Evolutionary conservation across 2,329 filamentous ascomycete species (phyloP), one percentile per base, ranked within the genome.

Genomic region (Ilyonectria destructans): DNA sequence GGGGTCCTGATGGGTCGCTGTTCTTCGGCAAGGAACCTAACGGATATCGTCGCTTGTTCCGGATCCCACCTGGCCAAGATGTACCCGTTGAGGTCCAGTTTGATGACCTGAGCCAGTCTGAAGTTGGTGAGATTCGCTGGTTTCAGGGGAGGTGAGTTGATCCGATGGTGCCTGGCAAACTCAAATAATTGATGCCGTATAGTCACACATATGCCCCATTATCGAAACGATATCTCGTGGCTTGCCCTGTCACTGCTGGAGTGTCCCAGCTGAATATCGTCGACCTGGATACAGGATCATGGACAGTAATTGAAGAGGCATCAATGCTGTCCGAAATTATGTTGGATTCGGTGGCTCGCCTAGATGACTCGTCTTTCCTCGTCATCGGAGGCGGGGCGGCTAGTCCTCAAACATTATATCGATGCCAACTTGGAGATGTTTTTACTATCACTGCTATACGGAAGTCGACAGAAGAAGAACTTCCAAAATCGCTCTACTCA

Each of bases 41-140:
- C 2, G 83, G 83, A 1, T 87, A 83, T 66, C 84, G 85, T 64
- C 85, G 86, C 64, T 75, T 89, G 8, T 87, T 85, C 67, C 78
- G 79, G 1, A 75, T 82, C n/a, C 65, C 68, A 4, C 76, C 79
- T 1, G 77, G 74, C 1, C 67, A 73, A 6, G 63, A 77, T 5
- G 61, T 75, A 8, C 71, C 80, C 0, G 60, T 70, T 10, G 75
- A 78, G 17, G 69, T 87, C 9, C 65, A 68, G 2, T 62, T 86
- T 3, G 65, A 79, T 1, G 82, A 81, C 0, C 77, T 87, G 13
- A 81, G 85, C 19, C 75, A 82, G 1, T 81, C 80, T 1, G 84
- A 85, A 37, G 74, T 85, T 54, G 82, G 80, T 6, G 80, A 79
- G 19, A 72, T 81, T 4, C 68, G 75, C 5, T 78, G 76, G 69